Evolutionary conservation across 1,139 yeast genomes (phyloP).

Genomic region (Suhomyces choctaworum): DNA sequence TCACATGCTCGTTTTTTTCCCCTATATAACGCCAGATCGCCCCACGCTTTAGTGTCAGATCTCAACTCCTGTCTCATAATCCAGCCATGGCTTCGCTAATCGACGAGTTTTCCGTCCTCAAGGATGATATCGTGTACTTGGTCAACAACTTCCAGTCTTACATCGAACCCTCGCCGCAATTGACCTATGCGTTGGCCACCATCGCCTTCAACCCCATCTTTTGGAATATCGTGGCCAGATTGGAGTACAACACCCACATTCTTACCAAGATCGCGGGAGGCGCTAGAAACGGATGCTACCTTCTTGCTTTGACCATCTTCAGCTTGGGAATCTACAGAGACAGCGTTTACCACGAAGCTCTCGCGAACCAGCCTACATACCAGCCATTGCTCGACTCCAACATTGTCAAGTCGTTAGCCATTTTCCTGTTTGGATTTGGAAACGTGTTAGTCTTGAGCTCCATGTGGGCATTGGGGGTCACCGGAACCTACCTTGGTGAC

Average conservation of each 20-base stretch:
- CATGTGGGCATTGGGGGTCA: slow-evolving; percentile 93
- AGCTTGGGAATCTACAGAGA: slow-evolving; percentile 83
- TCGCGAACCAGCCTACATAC: slow-evolving; percentile 51
- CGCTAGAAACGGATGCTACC: slow-evolving; percentile 78
- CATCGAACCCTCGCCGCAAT: slow-evolving; percentile 25
- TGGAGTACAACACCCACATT: slow-evolving; percentile 74
- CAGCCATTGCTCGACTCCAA: slow-evolving; percentile 46
- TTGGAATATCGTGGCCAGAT: slow-evolving; percentile 91
- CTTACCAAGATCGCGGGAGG: slow-evolving; percentile 73
- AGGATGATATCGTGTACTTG: slow-evolving; percentile 14
- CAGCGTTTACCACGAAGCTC: slow-evolving; percentile 65
- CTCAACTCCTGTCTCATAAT: too few species aligned
- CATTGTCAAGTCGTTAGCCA: slow-evolving; percentile 36
- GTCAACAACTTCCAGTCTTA: slow-evolving; percentile 23
- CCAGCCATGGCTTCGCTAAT: slow-evolving; percentile 9
- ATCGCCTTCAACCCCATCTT: slow-evolving; percentile 91
- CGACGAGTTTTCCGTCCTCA: slow-evolving; percentile 12
- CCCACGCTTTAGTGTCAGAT: neutral
- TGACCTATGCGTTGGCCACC: slow-evolving; percentile 47
- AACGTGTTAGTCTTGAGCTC: slow-evolving; percentile 78
- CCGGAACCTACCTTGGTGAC: slow-evolving; percentile 96
- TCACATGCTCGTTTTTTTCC: slow-evolving; percentile 6
- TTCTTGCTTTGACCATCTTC: slow-evolving; percentile 79
- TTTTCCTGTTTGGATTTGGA: slow-evolving; percentile 57
- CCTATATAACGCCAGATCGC: slow-evolving; percentile 1